These are phyloP conservation scores for Citrullus colocynthis DNA, from an alignment of 306 rosid species.

Conservation along the genomic window DNA sequence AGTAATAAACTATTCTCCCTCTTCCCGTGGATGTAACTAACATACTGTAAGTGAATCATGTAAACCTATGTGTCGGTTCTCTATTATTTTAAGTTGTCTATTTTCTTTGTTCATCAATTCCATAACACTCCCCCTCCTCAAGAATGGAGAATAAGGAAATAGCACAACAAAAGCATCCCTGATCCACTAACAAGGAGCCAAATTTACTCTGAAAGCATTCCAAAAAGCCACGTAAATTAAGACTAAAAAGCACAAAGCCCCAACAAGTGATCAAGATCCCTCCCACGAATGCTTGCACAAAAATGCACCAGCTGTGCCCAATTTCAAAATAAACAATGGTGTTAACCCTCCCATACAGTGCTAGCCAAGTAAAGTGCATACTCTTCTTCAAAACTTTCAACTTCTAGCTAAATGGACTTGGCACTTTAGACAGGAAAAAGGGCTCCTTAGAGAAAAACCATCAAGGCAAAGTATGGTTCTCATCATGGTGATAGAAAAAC, in stretches of 20 bases:
- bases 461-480: too few relatives aligned
- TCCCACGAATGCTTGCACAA: not conserved
- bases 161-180: not conserved
- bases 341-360: not conserved
- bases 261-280: not conserved
- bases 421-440: too few relatives aligned
- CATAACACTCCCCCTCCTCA: not conserved
- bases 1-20: too few relatives aligned
- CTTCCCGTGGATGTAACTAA: too few relatives aligned
- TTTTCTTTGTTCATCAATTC: too few relatives aligned
- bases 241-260: not conserved
- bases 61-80: too few relatives aligned
- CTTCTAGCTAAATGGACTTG: not conserved
- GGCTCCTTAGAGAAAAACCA: too few relatives aligned
- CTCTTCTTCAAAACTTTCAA: not conserved
- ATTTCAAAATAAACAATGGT: not conserved
- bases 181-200: not conserved
- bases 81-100: too few relatives aligned
- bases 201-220: not conserved
- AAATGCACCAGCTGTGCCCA: not conserved
- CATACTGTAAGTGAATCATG: too few relatives aligned
- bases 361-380: not conserved
- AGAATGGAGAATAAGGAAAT: not conserved
- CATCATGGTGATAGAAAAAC: too few relatives aligned
- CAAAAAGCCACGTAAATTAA: not conserved